These are phyloP conservation scores for Pleurostoma richardsiae DNA, from an alignment of 2,329 filamentous ascomycete genomes.

Conservation along the genomic window DNA sequence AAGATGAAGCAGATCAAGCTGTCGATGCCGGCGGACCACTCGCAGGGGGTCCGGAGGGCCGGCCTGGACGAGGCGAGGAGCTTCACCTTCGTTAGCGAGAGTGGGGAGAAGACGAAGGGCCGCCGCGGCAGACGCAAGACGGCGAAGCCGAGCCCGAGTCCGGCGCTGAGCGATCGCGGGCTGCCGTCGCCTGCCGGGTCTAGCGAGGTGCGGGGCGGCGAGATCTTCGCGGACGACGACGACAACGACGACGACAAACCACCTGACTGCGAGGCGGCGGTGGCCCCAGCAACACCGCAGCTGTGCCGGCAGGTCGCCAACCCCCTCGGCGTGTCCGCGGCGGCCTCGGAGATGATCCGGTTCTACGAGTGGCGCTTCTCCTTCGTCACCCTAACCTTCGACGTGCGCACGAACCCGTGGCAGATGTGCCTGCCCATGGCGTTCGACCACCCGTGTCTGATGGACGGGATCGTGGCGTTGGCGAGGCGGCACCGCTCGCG, in stretches of 20 bases:
- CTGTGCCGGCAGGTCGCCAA: neutral
- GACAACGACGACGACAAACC: neutral
- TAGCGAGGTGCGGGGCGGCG: neutral
- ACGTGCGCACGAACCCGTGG: neutral
- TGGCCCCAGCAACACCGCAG: neutral
- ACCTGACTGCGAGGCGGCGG: neutral
- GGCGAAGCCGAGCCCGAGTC: neutral
- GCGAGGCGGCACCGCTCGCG: neutral
- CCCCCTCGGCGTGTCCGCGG: neutral
- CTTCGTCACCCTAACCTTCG: neutral
- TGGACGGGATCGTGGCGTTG: neutral
- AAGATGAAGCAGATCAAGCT: constrained; percentile 14
- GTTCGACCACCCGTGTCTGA: neutral
- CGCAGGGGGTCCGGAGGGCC: neutral
- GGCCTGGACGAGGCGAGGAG: neutral
- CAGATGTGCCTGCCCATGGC: neutral
- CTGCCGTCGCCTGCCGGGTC: no score
- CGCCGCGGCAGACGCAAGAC: neutral
- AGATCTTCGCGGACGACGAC: neutral
- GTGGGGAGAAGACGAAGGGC: neutral
- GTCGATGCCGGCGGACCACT: constrained; percentile 12
- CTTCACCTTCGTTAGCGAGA: neutral
- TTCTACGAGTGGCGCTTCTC: neutral
- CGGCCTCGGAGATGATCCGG: neutral
- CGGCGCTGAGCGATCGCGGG: neutral